Percentiles rank a stretch among this genome's conserved stretches.
Conservation (phyloP, 108 stramenopile genomes). For the Skeletonema tropicum region DNA sequence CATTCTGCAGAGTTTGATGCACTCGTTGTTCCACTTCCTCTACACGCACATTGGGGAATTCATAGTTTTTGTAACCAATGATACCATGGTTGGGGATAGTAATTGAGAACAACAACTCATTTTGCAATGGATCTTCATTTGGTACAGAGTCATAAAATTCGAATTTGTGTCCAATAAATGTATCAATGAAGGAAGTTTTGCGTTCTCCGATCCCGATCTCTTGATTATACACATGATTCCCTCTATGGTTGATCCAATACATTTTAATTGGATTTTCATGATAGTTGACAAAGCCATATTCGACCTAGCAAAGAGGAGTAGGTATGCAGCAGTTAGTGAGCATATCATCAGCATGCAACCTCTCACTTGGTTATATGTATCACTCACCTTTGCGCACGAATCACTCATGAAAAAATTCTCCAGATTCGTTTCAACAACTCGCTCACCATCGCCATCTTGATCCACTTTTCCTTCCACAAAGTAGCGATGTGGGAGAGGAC, state of each 20-base stretch:
- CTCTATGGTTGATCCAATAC: constrained; percentile 55
- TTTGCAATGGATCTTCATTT: constrained; percentile 28
- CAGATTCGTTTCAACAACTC: constrained; percentile 36
- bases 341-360: constrained; percentile 56
- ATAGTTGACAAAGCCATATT: constrained; percentile 70
- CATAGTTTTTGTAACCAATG: constrained; percentile 51
- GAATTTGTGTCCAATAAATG: constrained; percentile 67
- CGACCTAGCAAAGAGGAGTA: constrained; percentile 37
- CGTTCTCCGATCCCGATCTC: constrained; percentile 39
- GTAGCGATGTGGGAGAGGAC: constrained; percentile 41
- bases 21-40: constrained; percentile 43
- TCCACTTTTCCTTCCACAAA: constrained; percentile 20
- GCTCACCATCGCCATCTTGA: constrained; percentile 8
- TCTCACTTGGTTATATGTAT: background rate
- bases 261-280: constrained; percentile 36
- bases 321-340: constrained; percentile 54
- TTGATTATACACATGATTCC: constrained; percentile 24
- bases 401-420: constrained; percentile 18
- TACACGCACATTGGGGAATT: constrained; percentile 22
- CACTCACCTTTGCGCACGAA: constrained; percentile 31
- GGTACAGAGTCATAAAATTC: constrained; percentile 48
- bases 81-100: constrained; percentile 32
- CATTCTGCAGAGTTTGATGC: constrained; percentile 33
- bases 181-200: constrained; percentile 53
- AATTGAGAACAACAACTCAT: constrained; percentile 31